These are phyloP conservation scores for Candida smagusa DNA, from an alignment of 1,139 yeast genomes.

Conservation along the genomic window DNA sequence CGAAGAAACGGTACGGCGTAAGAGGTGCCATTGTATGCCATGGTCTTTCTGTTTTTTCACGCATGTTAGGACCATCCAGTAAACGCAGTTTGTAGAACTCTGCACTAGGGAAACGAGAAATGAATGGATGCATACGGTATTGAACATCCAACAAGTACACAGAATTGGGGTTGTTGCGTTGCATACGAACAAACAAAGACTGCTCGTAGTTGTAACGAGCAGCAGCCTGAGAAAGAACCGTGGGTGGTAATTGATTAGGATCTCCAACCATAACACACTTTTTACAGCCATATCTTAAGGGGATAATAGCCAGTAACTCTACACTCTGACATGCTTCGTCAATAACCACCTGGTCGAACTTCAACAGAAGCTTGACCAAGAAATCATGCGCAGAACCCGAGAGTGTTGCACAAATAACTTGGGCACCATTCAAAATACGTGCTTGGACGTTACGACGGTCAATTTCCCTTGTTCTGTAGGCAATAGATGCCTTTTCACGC, in stretches of 20 bases:
- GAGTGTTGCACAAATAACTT: conserved; percentile 85
- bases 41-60: conserved; percentile 51
- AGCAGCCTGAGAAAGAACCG: conserved; percentile 91
- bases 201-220: conserved; percentile 80
- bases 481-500: conserved; percentile 67
- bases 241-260: conserved; percentile 97
- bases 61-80: conserved; percentile 74
- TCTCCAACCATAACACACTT: conserved; percentile 98
- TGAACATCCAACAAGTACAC: conserved; percentile 86
- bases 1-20: conserved; percentile 78
- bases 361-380: conserved; percentile 67
- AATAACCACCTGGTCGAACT: conserved; percentile 88
- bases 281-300: conserved; percentile 86
- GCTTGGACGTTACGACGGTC: conserved; percentile 75
- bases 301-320: conserved; percentile 88
- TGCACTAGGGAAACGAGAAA: conserved; percentile 79
- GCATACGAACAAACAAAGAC: conserved; percentile 93
- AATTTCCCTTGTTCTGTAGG: conserved; percentile 71
- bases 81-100: conserved; percentile 76
- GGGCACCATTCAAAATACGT: conserved; percentile 70
- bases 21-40: conserved; percentile 67
- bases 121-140: conserved; percentile 96
- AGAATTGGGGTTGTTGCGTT: conserved; percentile 55
- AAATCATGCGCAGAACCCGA: conserved; percentile 95
- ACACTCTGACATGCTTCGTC: conserved; percentile 99